phyloP scores from a whole-genome alignment of 2,329 filamentous ascomycete species.

The Colletotrichum abscissum region DNA sequence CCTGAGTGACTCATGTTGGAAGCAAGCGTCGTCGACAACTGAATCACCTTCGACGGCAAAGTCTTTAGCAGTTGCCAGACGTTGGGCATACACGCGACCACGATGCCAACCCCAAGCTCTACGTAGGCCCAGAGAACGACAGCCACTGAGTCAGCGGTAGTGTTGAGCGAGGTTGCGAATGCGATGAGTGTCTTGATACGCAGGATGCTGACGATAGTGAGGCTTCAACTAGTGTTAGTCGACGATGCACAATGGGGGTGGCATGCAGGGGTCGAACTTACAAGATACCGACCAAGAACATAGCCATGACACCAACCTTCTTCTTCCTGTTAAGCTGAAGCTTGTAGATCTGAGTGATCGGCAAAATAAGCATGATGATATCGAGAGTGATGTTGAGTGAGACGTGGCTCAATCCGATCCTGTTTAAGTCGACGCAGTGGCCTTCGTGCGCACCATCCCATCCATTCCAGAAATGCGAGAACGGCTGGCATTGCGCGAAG shows the following conservation, averaged over 20 bases:
- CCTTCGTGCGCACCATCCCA: slow-evolving; percentile 18
- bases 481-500: slow-evolving; percentile 2
- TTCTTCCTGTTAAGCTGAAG: slow-evolving; percentile 48
- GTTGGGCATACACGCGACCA: slow-evolving; percentile 52
- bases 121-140: slow-evolving; percentile 48
- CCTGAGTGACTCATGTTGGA: background rate
- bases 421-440: background rate
- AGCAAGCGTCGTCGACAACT: background rate
- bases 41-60: slow-evolving; percentile 8
- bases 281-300: slow-evolving; percentile 48
- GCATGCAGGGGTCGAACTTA: slow-evolving; percentile 10
- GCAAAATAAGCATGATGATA: slow-evolving; percentile 39
- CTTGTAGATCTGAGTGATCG: slow-evolving; percentile 48
- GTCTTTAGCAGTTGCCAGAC: slow-evolving; percentile 44
- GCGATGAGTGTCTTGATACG: slow-evolving; percentile 9
- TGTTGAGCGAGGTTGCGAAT: background rate
- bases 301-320: slow-evolving; percentile 48
- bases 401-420: background rate
- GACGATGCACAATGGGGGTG: no score
- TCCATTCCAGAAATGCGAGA: background rate
- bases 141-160: slow-evolving; percentile 44
- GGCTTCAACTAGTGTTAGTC: background rate
- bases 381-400: background rate
- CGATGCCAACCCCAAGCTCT: slow-evolving; percentile 50
- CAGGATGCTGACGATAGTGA: slow-evolving; percentile 18